Percentiles rank a stretch among this genome's conserved stretches.
Conservation (phyloP, 2,329 filamentous ascomycete genomes). For the Chaetomiaceae sp. region DNA sequence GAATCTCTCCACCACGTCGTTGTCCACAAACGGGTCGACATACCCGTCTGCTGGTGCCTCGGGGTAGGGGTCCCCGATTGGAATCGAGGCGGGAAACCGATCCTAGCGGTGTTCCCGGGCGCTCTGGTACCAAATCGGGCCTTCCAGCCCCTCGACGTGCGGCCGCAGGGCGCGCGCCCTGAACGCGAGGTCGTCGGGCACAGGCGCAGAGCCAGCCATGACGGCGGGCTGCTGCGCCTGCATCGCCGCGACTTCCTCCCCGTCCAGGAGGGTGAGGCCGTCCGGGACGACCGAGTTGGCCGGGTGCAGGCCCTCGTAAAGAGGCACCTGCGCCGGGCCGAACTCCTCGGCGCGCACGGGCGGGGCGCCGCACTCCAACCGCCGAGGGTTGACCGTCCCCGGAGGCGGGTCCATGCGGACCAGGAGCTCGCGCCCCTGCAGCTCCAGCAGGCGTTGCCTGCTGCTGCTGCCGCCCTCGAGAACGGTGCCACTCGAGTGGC, state of each 20-base stretch:
- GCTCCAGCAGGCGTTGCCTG: background rate
- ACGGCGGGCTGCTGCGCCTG: background rate
- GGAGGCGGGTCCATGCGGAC: constrained; percentile 5
- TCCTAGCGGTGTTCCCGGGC: background rate
- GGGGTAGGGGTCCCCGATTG: background rate
- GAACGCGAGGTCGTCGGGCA: background rate
- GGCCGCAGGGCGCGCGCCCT: too few species aligned
- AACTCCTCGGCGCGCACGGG: background rate
- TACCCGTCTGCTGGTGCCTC: background rate
- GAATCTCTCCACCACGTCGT: background rate
- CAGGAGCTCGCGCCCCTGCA: background rate
- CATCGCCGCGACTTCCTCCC: background rate
- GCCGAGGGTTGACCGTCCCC: constrained; percentile 6
- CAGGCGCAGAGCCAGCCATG: background rate
- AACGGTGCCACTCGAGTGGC: background rate
- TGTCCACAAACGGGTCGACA: background rate
- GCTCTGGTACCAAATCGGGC: background rate
- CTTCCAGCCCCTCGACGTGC: too few species aligned
- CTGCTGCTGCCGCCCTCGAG: background rate
- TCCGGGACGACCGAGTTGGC: background rate
- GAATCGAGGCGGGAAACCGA: background rate
- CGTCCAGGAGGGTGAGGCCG: background rate
- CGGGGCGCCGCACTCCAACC: background rate
- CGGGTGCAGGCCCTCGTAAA: background rate
- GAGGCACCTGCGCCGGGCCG: background rate